Percentiles rank a stretch among this genome's conserved stretches.
phyloP scores from a whole-genome alignment of 2,329 filamentous ascomycete genomes.

The Lecanosticta acicola region DNA sequence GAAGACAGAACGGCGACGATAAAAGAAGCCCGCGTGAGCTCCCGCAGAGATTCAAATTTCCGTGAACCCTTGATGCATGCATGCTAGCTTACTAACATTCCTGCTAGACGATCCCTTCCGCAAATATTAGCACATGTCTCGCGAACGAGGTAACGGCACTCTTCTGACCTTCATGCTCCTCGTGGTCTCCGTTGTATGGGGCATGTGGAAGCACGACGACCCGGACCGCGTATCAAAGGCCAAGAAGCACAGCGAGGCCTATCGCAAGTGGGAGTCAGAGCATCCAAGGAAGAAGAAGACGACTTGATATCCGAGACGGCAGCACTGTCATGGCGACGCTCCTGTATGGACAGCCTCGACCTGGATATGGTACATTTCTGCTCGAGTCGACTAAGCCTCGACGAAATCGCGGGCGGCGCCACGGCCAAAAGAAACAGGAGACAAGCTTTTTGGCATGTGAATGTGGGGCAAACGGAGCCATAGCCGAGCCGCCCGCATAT shows the following conservation, averaged over 20 bases:
- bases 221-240: constrained; percentile 2
- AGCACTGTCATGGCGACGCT: not conserved
- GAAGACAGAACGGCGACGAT: too few relatives aligned
- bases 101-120: too few relatives aligned
- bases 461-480: not conserved
- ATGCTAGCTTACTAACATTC: too few relatives aligned
- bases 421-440: not conserved
- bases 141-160: constrained; percentile 3
- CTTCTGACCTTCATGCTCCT: constrained; percentile 1
- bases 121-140: not conserved
- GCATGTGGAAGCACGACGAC: constrained; percentile 6
- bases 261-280: not conserved
- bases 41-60: too few relatives aligned
- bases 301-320: too few relatives aligned
- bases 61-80: too few relatives aligned
- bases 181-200: constrained; percentile 3
- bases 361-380: not conserved
- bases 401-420: not conserved
- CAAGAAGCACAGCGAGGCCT: constrained; percentile 5
- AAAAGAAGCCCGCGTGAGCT: too few relatives aligned
- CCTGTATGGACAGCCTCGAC: not conserved
- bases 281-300: not conserved
- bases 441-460: not conserved
- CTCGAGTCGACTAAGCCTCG: not conserved
- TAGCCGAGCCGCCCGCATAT: not conserved